Evolutionary conservation across 169 alveolate species (phyloP).

Genomic region (Eimeria maxima): DNA sequence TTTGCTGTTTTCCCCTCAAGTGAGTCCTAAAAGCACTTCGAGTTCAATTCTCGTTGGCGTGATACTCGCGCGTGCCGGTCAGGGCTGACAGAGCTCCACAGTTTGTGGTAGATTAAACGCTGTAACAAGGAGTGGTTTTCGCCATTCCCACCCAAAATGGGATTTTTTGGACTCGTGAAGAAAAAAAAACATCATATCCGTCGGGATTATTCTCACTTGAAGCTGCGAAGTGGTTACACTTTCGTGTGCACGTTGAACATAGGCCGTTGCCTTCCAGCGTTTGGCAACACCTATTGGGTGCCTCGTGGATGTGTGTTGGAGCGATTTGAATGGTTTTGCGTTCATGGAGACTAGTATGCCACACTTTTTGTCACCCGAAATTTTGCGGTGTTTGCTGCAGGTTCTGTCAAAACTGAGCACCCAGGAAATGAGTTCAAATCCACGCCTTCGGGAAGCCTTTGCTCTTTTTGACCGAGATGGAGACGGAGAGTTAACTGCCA

Average conservation of each 20-base stretch:
- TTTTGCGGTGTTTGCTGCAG: neutral
- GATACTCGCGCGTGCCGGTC: neutral
- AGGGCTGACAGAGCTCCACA: constrained; percentile 38
- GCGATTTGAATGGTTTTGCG: neutral
- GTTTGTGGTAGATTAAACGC: neutral
- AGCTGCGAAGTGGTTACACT: neutral
- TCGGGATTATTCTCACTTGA: neutral
- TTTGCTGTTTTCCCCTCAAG: neutral
- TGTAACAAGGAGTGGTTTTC: neutral
- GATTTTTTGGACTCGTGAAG: neutral
- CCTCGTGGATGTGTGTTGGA: neutral
- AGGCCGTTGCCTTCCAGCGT: neutral
- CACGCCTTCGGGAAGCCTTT: constrained; percentile 81
- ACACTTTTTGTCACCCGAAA: neutral
- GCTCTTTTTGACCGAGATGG: constrained; percentile 81
- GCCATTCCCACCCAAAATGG: neutral
- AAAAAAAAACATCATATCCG: neutral
- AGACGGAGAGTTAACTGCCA: constrained; percentile 69
- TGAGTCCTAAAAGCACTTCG: neutral
- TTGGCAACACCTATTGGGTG: neutral
- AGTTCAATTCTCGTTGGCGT: neutral
- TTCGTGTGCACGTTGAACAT: neutral
- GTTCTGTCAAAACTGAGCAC: neutral
- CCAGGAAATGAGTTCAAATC: constrained; percentile 22
- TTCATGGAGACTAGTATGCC: neutral